A percentile compares a stretch with the other conserved stretches of the same genome.
These are phyloP conservation scores for Diaporthe destruens DNA, from an alignment of 2,329 filamentous ascomycete genomes.

Conservation along the genomic window DNA sequence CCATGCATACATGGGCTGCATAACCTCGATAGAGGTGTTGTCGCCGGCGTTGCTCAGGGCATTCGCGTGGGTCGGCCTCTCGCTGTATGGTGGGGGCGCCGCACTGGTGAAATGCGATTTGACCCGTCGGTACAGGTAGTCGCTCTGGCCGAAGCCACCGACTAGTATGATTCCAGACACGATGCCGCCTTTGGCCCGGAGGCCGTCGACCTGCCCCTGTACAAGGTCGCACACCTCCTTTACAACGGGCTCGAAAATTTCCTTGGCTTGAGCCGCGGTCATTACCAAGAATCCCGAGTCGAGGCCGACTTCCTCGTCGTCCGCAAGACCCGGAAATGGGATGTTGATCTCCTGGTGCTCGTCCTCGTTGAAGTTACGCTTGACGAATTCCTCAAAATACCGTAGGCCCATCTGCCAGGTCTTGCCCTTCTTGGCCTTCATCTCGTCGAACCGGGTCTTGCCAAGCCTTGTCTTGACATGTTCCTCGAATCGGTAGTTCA, in stretches of 20 bases:
- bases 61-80: constrained; percentile 75
- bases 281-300: constrained; percentile 84
- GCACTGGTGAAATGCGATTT: constrained; percentile 75
- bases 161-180: constrained; percentile 84
- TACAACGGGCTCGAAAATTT: constrained; percentile 81
- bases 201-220: constrained; percentile 74
- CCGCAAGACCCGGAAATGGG: constrained; percentile 81
- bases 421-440: constrained; percentile 82
- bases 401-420: constrained; percentile 84
- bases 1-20: constrained; percentile 87
- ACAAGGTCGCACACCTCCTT: constrained; percentile 77
- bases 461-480: constrained; percentile 78
- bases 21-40: constrained; percentile 76
- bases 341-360: constrained; percentile 83
- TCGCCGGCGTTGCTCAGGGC: constrained; percentile 58
- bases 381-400: constrained; percentile 88
- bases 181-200: constrained; percentile 71
- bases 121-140: constrained; percentile 79
- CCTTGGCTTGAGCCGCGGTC: constrained; percentile 76
- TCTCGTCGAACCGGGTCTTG: constrained; percentile 75
- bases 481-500: constrained; percentile 86
- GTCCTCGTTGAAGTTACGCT: constrained; percentile 85
- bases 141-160: constrained; percentile 84
- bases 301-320: constrained; percentile 80
- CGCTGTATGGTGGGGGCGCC: constrained; percentile 73